Conservation (phyloP, 2,329 filamentous ascomycete genomes). For the Aspergillus sojae region DNA sequence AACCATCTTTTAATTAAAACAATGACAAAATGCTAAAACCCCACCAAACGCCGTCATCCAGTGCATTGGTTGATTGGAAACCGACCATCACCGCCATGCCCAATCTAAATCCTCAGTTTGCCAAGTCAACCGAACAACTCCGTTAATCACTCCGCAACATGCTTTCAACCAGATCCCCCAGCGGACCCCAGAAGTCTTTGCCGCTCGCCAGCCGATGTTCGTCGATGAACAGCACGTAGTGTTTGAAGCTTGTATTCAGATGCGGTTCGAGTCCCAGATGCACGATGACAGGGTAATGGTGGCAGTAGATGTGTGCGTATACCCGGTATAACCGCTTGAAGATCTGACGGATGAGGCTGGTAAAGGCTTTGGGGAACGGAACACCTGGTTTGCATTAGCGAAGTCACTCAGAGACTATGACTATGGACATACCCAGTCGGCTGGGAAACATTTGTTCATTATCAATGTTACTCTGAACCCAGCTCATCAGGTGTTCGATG, state of each 20-base stretch:
- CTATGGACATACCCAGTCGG: constrained; percentile 67
- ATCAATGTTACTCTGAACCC: constrained; percentile 94
- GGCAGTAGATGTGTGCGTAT: constrained; percentile 99
- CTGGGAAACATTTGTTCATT: constrained; percentile 95
- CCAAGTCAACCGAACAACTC: not conserved
- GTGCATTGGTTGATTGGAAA: constrained; percentile 8
- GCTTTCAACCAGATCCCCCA: constrained; percentile 94
- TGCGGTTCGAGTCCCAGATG: constrained; percentile 95
- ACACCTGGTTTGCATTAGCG: constrained; percentile 60
- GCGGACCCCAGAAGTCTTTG: constrained; percentile 94
- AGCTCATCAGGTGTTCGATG: constrained; percentile 95
- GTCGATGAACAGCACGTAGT: constrained; percentile 98
- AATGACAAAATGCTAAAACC: constrained; percentile 12
- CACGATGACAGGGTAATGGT: constrained; percentile 96
- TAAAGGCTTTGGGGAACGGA: constrained; percentile 91
- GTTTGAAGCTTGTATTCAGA: constrained; percentile 99
- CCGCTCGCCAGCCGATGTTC: constrained; percentile 91
- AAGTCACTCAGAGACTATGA: not conserved
- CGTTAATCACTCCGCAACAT: constrained; percentile 89
- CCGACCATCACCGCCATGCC: not conserved
- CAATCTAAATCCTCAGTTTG: not conserved
- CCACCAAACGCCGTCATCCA: constrained; percentile 18
- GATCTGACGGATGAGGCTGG: constrained; percentile 84
- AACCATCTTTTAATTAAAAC: not conserved
- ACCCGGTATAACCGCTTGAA: constrained; percentile 99